Conservation (phyloP, 2,329 filamentous ascomycete species). For the Colletotrichum sp. region DNA sequence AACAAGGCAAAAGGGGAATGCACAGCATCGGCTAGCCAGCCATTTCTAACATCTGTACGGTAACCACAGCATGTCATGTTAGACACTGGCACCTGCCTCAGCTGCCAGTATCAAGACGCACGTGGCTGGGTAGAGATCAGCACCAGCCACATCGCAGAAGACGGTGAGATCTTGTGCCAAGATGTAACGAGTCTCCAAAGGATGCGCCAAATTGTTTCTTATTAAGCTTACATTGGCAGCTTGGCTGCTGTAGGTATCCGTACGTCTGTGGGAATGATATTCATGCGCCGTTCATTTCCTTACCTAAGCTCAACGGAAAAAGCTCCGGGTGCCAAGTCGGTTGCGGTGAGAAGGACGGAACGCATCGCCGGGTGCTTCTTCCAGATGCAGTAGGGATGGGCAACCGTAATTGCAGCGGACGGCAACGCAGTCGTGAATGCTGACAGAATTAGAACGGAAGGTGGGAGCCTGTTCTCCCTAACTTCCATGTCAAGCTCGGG, state of each 20-base stretch:
- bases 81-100: neutral
- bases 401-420: neutral
- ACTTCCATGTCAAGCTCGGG: neutral
- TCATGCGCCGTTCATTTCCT: neutral
- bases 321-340: neutral
- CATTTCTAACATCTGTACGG: neutral
- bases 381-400: neutral
- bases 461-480: neutral
- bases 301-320: neutral
- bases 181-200: neutral
- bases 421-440: neutral
- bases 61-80: neutral
- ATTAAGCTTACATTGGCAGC: neutral
- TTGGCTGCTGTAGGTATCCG: neutral
- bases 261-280: neutral
- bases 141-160: neutral
- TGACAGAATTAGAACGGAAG: neutral
- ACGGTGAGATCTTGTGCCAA: neutral
- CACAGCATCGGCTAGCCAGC: neutral
- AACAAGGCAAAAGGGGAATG: accelerated
- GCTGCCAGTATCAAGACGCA: neutral
- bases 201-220: neutral
- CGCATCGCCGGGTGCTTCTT: neutral
- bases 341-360: neutral
- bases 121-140: neutral